Evolutionary conservation across 495 filamentous ascomycete genomes (phyloP).

Genomic region (Eremomyces bilateralis): DNA sequence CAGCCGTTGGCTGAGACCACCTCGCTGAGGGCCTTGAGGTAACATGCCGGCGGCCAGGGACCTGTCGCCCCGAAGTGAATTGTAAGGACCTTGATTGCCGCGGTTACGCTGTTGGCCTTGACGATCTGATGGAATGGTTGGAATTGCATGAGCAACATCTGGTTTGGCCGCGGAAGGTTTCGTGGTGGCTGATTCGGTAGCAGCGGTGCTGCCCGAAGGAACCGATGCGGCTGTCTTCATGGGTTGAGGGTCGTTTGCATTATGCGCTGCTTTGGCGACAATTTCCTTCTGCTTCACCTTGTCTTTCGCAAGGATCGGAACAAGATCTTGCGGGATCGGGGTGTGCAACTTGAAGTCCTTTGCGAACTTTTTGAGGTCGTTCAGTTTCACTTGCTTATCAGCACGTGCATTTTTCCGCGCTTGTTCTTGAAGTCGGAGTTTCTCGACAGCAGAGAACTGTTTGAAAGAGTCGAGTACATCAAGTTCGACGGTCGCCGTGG

Average conservation of each 20-base stretch:
- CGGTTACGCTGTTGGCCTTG: conserved; percentile 28
- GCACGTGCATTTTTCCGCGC: conserved; percentile 42
- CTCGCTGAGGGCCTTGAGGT: conserved; percentile 13
- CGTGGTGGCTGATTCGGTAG: too few species aligned
- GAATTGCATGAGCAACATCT: conserved; percentile 6
- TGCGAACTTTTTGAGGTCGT: conserved; percentile 87
- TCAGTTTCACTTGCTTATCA: conserved; percentile 75
- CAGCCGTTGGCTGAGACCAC: conserved; percentile 26
- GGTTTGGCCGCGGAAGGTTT: conserved; percentile 6
- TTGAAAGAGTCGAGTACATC: conserved; percentile 65
- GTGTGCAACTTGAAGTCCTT: conserved; percentile 81
- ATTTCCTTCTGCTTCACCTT: conserved; percentile 79
- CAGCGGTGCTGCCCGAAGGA: too few species aligned
- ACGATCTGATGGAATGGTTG: conserved; percentile 17
- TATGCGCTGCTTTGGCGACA: conserved; percentile 73
- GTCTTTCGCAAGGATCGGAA: conserved; percentile 91
- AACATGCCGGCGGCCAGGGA: too few species aligned
- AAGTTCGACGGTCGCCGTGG: conserved; percentile 52
- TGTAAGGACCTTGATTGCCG: conserved; percentile 6
- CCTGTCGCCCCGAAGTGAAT: too few species aligned
- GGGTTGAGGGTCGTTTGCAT: too few species aligned
- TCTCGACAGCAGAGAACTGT: conserved; percentile 58
- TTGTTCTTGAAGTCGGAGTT: conserved; percentile 45
- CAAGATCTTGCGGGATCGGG: conserved; percentile 74
- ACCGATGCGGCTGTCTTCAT: too few species aligned